Base-by-base conservation (phyloP, 805 yeast genomes). In the Candida peoriensis region DNA sequence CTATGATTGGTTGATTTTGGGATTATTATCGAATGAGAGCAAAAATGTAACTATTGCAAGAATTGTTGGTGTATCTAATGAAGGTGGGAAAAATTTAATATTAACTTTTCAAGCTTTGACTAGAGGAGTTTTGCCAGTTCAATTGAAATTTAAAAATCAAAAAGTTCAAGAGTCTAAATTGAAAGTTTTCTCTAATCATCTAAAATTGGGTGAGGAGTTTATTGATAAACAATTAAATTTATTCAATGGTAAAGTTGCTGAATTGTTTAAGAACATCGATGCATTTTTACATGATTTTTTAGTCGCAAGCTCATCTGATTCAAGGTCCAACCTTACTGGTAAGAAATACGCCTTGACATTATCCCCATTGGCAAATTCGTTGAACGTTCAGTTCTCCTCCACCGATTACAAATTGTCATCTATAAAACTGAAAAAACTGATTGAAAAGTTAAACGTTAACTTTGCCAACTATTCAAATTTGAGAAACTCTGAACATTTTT, bases 291-390 rank as follows among this genome's bases (percentile, higher is more conserved):
- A 37, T 2, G 54, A 45, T 17, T 63, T 64, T 44, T 55, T 63
- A 8, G 48, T 58, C 17, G 63, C 68, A 1, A 48, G 59, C 25
- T 38, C 47, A 3, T 30, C 47, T 22, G 48, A 45, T n/a, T 51
- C 50, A 23, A 42, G 43, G 6, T 37, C 36, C 5, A 35, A 5
- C 13, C 10, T 55, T 9, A 41, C 39, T 15, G 39, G 40, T 0
- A 46, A 36, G 25, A 50, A 45, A 12, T 47, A 57, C 24, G 57
- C 78, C 11, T 50, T 76, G 16, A 61, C 73, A 2, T 56, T 80
- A 15, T 68, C 80, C 9, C 88, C 88, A 0, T 54, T 80, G 34
- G 75, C 83, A 0, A 71, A 71, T 42, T 68, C 78, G 0, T 57
- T 80, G n/a, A 71, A 66, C 43, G 51, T 73, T 30, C 84, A 78